Evolutionary conservation across 176 grass and related monocot species (phyloP).

Genomic region (Bromus sterilis): DNA sequence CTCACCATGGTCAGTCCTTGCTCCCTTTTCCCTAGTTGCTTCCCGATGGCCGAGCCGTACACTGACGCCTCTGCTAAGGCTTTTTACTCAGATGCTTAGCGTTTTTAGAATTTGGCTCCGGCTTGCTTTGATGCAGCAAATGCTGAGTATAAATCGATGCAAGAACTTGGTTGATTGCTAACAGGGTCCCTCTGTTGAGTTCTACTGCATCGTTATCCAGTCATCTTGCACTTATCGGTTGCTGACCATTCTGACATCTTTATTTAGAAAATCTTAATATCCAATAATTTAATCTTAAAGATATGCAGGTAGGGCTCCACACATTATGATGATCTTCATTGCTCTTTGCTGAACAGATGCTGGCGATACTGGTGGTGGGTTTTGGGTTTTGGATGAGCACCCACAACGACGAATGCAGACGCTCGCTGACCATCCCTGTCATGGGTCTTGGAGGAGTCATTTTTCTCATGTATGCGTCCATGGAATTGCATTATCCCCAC

Average conservation of each 20-base stretch:
- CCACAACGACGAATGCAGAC: slow-evolving; percentile 80
- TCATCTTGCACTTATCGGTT: not conserved
- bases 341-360: slow-evolving; percentile 46
- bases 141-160: not conserved
- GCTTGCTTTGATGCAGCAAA: not conserved
- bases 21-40: not conserved
- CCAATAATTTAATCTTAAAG: not conserved
- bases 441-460: slow-evolving; percentile 78
- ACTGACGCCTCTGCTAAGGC: not conserved
- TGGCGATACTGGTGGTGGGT: slow-evolving; percentile 69
- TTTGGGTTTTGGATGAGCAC: slow-evolving; percentile 95
- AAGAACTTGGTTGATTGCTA: not conserved
- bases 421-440: slow-evolving; percentile 73
- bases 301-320: not conserved
- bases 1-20: slow-evolving; percentile 64
- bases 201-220: not conserved
- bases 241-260: not conserved
- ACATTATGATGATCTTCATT: not conserved
- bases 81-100: not conserved
- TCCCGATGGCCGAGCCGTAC: not conserved
- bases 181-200: not conserved
- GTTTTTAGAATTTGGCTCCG: not conserved
- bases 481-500: not conserved
- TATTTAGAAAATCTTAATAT: not conserved
- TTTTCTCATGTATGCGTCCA: slow-evolving; percentile 63